phyloP scores from a whole-genome alignment of 1,139 yeast genomes.

The Taphrina pruni region DNA sequence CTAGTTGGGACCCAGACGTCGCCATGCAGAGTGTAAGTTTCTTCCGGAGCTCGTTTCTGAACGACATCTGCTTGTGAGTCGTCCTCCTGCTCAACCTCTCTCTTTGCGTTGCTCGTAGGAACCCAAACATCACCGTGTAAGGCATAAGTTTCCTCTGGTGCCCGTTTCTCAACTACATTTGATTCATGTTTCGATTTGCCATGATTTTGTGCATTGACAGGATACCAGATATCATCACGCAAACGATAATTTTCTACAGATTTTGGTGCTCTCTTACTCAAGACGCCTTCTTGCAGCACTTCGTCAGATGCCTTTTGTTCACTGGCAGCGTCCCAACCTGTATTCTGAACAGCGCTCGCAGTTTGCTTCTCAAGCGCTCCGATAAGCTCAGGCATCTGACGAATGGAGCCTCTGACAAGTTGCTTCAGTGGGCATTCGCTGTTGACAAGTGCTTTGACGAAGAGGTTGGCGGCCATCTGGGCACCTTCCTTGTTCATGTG shows the following conservation, averaged over 20 bases:
- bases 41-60: constrained; percentile 2
- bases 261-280: not conserved
- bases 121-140: constrained; percentile 7
- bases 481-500: constrained; percentile 20
- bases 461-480: not conserved
- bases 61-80: not conserved
- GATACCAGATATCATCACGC: not conserved
- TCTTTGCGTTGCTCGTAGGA: not conserved
- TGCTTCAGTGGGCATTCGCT: constrained; percentile 4
- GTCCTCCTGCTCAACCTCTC: not conserved
- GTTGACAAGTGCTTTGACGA: not conserved
- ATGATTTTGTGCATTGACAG: not conserved
- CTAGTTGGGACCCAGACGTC: constrained; percentile 1
- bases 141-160: constrained; percentile 8
- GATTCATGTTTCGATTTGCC: not conserved
- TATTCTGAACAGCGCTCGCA: not conserved
- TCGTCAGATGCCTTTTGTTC: not conserved
- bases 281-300: not conserved
- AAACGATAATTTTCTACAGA: not conserved
- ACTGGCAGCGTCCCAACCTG: not conserved
- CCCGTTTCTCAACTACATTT: not conserved
- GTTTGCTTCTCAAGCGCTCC: not conserved
- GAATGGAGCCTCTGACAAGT: not conserved
- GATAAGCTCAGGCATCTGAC: not conserved
- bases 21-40: constrained; percentile 1